These are phyloP conservation scores for Periconia sp. DNA, from an alignment of 2,329 filamentous ascomycete species.

Conservation along the genomic window DNA sequence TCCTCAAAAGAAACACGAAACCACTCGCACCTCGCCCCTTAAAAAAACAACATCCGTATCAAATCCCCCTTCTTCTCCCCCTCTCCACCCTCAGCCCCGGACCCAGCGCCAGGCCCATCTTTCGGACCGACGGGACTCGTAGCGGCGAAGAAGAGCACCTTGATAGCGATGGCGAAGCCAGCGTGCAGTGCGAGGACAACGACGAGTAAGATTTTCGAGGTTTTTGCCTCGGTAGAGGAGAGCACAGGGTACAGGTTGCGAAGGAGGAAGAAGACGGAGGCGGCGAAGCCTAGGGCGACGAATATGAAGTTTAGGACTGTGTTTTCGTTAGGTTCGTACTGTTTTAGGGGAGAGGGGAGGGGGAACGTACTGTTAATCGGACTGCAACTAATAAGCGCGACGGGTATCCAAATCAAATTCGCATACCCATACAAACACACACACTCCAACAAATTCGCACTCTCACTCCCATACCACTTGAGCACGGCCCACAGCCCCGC, in stretches of 20 bases:
- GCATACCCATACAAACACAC: slow-evolving; percentile 95
- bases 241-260: slow-evolving; percentile 69
- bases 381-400: slow-evolving; percentile 89
- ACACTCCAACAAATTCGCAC: slow-evolving; percentile 90
- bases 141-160: slow-evolving; percentile 90
- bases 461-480: slow-evolving; percentile 94
- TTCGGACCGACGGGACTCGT: slow-evolving; percentile 42
- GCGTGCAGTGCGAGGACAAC: slow-evolving; percentile 84
- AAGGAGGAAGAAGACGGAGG: slow-evolving; percentile 43
- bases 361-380: slow-evolving; percentile 63
- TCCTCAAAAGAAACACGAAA: too few species aligned
- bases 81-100: slow-evolving; percentile 19
- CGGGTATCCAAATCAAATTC: slow-evolving; percentile 96
- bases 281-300: slow-evolving; percentile 64
- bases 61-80: slow-evolving; percentile 24
- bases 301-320: slow-evolving; percentile 86
- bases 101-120: slow-evolving; percentile 22
- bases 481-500: slow-evolving; percentile 82
- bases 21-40: too few species aligned
- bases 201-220: slow-evolving; percentile 82
- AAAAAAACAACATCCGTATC: slow-evolving; percentile 19
- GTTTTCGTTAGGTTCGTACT: not conserved
- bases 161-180: slow-evolving; percentile 90
- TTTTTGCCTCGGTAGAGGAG: slow-evolving; percentile 88
- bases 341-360: not conserved